Conservation (phyloP, 345 rosid species). For the Leavenworthia alabamica region DNA sequence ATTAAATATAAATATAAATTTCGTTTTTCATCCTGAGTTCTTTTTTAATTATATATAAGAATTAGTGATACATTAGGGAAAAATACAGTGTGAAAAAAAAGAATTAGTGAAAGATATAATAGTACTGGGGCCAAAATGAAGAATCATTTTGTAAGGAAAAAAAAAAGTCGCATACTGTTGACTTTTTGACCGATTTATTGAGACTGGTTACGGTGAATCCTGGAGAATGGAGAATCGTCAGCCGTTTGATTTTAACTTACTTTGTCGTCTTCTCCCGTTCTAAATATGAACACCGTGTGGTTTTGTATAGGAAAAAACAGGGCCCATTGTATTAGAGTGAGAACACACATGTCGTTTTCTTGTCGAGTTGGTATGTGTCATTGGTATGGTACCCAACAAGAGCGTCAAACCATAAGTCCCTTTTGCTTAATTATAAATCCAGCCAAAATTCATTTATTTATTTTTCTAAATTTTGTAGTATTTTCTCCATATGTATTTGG, state of each 20-base stretch:
- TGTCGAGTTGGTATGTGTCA: constrained; percentile 38
- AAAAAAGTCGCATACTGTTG: constrained; percentile 14
- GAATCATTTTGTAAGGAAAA: not conserved
- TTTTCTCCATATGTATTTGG: too few relatives aligned
- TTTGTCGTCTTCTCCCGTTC: constrained; percentile 22
- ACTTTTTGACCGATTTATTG: constrained; percentile 22
- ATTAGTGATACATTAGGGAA: too few relatives aligned
- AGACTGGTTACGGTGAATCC: constrained; percentile 5
- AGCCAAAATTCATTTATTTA: not conserved
- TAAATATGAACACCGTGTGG: constrained; percentile 26
- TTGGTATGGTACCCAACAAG: constrained; percentile 35
- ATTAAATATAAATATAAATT: not conserved
- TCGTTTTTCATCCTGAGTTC: not conserved
- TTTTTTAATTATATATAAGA: not conserved
- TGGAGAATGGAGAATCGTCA: not conserved
- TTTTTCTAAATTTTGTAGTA: not conserved
- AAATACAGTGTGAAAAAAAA: too few relatives aligned
- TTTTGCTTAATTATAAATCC: constrained; percentile 33
- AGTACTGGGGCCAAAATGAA: constrained; percentile 24
- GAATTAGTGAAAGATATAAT: not conserved
- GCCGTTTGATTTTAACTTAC: constrained; percentile 26
- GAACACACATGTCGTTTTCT: constrained; percentile 33
- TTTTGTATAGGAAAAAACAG: constrained; percentile 24
- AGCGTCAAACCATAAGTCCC: constrained; percentile 31
- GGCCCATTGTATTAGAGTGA: constrained; percentile 24